Evolutionary conservation across 306 rosid genomes (phyloP).

Genomic region (Spatholobus suberectus): DNA sequence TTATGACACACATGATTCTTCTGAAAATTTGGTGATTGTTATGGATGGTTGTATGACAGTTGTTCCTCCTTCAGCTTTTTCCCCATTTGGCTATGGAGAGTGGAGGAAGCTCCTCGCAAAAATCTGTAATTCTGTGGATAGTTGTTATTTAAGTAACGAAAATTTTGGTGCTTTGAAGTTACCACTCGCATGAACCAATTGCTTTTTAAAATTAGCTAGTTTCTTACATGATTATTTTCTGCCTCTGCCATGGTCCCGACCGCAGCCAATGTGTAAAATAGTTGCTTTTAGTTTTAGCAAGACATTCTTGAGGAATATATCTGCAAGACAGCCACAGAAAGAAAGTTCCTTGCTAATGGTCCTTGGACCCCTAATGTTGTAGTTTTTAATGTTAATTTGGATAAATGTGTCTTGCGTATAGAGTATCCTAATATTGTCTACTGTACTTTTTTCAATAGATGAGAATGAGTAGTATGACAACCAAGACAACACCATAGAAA

Average conservation of each 20-base stretch:
- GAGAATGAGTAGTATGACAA: constrained; percentile 43
- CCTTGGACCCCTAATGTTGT: background rate
- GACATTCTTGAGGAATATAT: background rate
- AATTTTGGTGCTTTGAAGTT: too few relatives aligned
- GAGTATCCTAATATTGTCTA: background rate
- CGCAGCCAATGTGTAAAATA: constrained; percentile 5
- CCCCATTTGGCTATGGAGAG: too few relatives aligned
- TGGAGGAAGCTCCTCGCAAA: too few relatives aligned
- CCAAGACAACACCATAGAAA: constrained; percentile 45
- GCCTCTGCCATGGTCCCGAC: background rate
- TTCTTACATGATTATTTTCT: too few relatives aligned
- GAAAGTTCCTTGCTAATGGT: background rate
- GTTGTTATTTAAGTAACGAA: too few relatives aligned
- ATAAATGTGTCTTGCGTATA: background rate
- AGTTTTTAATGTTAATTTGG: background rate
- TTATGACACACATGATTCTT: too few relatives aligned
- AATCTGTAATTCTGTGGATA: too few relatives aligned
- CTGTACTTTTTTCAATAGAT: constrained; percentile 34
- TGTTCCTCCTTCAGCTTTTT: too few relatives aligned
- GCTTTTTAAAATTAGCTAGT: too few relatives aligned
- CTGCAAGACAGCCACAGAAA: background rate
- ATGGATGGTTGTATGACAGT: too few relatives aligned
- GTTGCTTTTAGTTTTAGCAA: constrained; percentile 11
- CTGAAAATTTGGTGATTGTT: too few relatives aligned
- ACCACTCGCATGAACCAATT: too few relatives aligned